Evolutionary conservation across 148 eudicot species (phyloP), one percentile per base, ranked within the genome.

Genomic region (Chenopodium quinoa): DNA sequence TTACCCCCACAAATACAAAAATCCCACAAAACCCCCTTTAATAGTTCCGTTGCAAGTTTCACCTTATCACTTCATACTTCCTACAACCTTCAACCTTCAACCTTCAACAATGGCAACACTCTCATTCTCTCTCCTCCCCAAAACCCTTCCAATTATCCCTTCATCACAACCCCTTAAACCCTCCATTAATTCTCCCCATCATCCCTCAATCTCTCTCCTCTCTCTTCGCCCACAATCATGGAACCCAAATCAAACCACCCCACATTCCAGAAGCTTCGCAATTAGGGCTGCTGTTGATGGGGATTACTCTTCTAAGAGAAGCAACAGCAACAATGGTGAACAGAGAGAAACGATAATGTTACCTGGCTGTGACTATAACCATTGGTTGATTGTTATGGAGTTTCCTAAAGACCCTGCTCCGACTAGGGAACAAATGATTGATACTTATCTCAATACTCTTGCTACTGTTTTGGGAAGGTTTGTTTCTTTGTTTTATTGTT

Each of bases 321-420:
- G 89, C 67, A 86, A 77, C 65, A 84, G 16, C 84, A 84, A 46
- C 71, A 77, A 69, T 82, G 84, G 79, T 23, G 97, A 91, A 79
- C 89, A 86, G 34, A 91, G 93, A 80, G 97, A 92, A 75, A 92
- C 90, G 76, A 92, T 95, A 62, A 87, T 91, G 95, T 86, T 93
- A 34, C 93, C 94, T 23, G 98, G 97, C 44, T 95, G 98, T 89
- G 98, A 95, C 82, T 95, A 89, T 82, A 92, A 93, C 11, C 97
- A 95, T 81, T 95, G 98, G 98, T 88, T 95, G n/a, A 91, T 95
- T 67, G 94, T 93, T 47, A 93, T 95, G 98, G 98, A 93, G 90
- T 93, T 93, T 64, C 97, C 97, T 50, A 90, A 95, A 70, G 97
- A 93, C 90, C 97, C 94, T 82, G 88, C 96, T 27, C 98, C 98